Percentiles rank a stretch among this genome's conserved stretches.
Conservation (phyloP, 306 rosid genomes). For the Herpetospermum pedunculosum region DNA sequence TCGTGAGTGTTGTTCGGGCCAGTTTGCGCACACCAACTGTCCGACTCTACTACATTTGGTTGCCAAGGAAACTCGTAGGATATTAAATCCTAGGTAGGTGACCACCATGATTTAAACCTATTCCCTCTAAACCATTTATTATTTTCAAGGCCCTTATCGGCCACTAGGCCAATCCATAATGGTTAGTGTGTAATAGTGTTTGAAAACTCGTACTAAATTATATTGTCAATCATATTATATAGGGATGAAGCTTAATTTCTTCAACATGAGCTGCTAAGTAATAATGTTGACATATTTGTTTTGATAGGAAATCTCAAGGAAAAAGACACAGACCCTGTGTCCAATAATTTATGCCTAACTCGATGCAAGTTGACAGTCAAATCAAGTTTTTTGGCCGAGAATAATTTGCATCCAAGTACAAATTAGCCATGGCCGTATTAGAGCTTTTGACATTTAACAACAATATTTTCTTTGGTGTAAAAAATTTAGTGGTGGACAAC, state of each 20-base stretch:
- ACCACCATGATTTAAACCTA: too few relatives aligned
- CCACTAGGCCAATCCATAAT: too few relatives aligned
- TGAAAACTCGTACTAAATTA: not conserved
- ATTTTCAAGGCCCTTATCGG: too few relatives aligned
- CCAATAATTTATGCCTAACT: not conserved
- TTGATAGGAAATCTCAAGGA: not conserved
- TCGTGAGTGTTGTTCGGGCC: too few relatives aligned
- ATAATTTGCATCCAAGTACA: not conserved
- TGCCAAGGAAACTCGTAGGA: too few relatives aligned
- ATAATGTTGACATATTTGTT: not conserved
- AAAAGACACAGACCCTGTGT: not conserved
- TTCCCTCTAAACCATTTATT: too few relatives aligned
- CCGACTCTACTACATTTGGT: too few relatives aligned
- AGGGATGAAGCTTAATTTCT: not conserved
- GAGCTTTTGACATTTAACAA: not conserved
- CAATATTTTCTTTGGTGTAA: not conserved
- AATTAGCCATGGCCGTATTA: not conserved
- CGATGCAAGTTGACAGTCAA: not conserved
- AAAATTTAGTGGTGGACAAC: too few relatives aligned
- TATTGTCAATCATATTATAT: not conserved
- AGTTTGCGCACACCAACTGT: too few relatives aligned
- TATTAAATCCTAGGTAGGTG: too few relatives aligned
- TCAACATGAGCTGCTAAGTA: not conserved
- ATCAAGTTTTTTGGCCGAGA: not conserved
- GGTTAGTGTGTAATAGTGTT: not conserved